Evolutionary conservation across 441 rosid genomes (phyloP).

Genomic region (Gossypium davidsonii): DNA sequence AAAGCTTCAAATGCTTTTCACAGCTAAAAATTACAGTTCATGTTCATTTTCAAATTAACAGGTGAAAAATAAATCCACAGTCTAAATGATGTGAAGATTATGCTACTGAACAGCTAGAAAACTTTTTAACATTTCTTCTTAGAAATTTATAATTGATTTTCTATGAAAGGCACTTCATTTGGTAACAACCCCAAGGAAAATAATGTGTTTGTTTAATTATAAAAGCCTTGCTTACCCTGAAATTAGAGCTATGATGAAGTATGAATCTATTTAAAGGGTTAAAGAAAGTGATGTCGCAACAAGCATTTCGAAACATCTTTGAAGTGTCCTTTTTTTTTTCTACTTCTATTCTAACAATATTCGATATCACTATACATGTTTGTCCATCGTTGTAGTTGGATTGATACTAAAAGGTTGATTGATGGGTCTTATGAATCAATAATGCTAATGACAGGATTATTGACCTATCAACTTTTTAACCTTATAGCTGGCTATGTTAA

Average conservation of each 20-base stretch:
- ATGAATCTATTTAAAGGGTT: not conserved
- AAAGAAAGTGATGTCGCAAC: not conserved
- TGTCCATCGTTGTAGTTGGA: not conserved
- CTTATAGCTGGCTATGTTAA: not conserved
- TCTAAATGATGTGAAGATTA: not conserved
- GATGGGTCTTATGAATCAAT: not conserved
- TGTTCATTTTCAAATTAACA: not conserved
- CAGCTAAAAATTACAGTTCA: not conserved
- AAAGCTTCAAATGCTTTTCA: not conserved
- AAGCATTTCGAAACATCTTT: not conserved
- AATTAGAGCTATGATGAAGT: not conserved
- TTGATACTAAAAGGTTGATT: not conserved
- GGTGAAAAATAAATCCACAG: not conserved
- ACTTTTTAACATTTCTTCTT: not conserved
- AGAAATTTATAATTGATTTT: not conserved
- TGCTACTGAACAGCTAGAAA: not conserved
- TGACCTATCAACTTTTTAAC: not conserved
- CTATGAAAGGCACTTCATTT: not conserved
- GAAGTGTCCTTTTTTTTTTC: not conserved
- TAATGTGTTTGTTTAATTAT: not conserved
- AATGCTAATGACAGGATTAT: conserved; percentile 1
- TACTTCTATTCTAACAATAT: not conserved
- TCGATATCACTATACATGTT: not conserved
- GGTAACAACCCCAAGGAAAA: not conserved
- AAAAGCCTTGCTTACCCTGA: not conserved